Base-by-base conservation (phyloP, 2,329 filamentous ascomycete species). In the Davidsoniella virescens region DNA sequence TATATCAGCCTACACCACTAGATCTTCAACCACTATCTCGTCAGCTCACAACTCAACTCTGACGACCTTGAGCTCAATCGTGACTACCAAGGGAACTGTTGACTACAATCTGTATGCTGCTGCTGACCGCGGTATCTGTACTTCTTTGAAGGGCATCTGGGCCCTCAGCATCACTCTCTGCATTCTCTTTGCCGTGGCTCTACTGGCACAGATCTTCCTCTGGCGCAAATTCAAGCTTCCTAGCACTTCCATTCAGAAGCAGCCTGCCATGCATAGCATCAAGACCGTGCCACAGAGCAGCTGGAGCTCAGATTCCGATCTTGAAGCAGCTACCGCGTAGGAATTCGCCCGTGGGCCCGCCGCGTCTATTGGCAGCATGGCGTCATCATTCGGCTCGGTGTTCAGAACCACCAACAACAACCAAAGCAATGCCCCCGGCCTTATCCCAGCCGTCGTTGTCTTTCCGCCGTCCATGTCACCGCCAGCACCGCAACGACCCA, bases 91-190 rank as follows among this genome's bases (percentile, higher is more conserved):
- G 18, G 45, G 17, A 5, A 26, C 55, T 14, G 51, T 61, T 33
- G 66, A 65, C 55, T 71, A 69, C 59, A 62, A 70, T 48, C 61
- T 67, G 42, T 73, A 74, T 64, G 69, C 71, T 18, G 69, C 70
- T 50, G 67, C 69, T 3, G 71, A 70, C 57, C 71, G 70, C 62
- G 63, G 73, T 16, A 83, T 84, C 50, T 95, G 88, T 68, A 78
- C 80, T 59, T 80, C 92, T 69, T 79, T 87, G 63, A 93, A 94
- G 72, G 77, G 83, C 14, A 76, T 92, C 56, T 94, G 87, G 88
- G 87, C 87, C 1, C 65, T 94, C 54, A 76, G 78, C 62, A 88
- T 94, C 63, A 80, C 80, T 4, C 73, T 93, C 46, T 87, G 80
- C 62, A 74, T 84, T 41, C 66, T 86, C 36, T 85, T 84, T 59